Conservation (phyloP, 2,329 filamentous ascomycete genomes). For the Exophiala spinifera region DNA sequence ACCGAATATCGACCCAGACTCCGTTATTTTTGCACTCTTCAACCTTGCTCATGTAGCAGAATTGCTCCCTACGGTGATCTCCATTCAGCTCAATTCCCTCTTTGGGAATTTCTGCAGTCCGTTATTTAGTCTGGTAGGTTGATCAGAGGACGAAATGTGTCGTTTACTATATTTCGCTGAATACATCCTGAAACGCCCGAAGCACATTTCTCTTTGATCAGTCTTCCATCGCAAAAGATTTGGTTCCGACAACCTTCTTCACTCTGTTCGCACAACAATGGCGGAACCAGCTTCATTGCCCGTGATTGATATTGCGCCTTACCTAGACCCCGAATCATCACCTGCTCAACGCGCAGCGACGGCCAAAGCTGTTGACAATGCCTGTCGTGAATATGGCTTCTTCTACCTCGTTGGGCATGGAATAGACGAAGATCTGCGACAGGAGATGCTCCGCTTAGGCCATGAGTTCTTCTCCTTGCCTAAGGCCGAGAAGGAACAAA, state of each 20-base stretch:
- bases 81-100: neutral
- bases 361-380: neutral
- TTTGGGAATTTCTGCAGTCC: neutral
- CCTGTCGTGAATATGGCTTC: conserved; percentile 33
- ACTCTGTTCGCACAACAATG: neutral
- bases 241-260: neutral
- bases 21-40: neutral
- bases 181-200: neutral
- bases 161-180: neutral
- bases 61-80: neutral
- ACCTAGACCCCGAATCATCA: neutral
- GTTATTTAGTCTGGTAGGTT: neutral
- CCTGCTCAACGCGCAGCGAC: conserved; percentile 1
- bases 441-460: conserved; percentile 37
- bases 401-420: conserved; percentile 39
- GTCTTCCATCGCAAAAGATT: no score
- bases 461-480: conserved; percentile 24
- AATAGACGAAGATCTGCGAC: conserved; percentile 33
- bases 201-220: neutral
- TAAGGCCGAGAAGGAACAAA: conserved; percentile 3
- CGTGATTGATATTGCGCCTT: conserved; percentile 3
- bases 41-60: neutral
- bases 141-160: neutral
- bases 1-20: no score
- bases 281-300: neutral